These are phyloP conservation scores for Sclerotinia minor DNA, from an alignment of 2,329 filamentous ascomycete species.

Conservation along the genomic window DNA sequence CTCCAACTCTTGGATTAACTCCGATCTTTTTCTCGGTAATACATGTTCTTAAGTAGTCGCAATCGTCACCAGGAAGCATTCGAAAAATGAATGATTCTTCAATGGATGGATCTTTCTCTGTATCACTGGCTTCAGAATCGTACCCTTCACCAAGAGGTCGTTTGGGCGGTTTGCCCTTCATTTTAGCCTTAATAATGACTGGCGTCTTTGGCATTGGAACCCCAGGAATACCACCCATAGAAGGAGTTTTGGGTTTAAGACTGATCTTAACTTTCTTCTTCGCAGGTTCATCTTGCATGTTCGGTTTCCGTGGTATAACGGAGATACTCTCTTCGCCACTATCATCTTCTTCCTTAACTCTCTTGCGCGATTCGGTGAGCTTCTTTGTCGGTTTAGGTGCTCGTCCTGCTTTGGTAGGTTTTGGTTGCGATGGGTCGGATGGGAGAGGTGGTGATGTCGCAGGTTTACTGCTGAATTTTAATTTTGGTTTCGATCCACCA, in stretches of 20 bases:
- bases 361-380: constrained; percentile 58
- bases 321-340: constrained; percentile 47
- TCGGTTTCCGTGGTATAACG: constrained; percentile 26
- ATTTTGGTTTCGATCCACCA: constrained; percentile 37
- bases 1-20: constrained; percentile 58
- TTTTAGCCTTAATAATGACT: constrained; percentile 56
- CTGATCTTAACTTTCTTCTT: constrained; percentile 52
- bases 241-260: constrained; percentile 19
- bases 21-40: constrained; percentile 79
- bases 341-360: constrained; percentile 55
- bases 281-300: constrained; percentile 25
- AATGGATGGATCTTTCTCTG: constrained; percentile 81
- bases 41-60: constrained; percentile 75
- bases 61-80: constrained; percentile 82
- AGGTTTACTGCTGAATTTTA: constrained; percentile 38
- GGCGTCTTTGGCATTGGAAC: constrained; percentile 36
- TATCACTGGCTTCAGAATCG: constrained; percentile 92
- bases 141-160: constrained; percentile 84
- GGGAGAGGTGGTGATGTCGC: constrained; percentile 30
- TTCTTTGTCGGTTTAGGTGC: constrained; percentile 61
- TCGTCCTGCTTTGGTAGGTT: constrained; percentile 61
- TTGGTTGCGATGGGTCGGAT: constrained; percentile 32
- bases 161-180: constrained; percentile 66
- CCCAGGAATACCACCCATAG: constrained; percentile 26
- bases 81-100: constrained; percentile 89